These are phyloP conservation scores for Tothia fuscella DNA, from an alignment of 2,329 filamentous ascomycete genomes.

Conservation along the genomic window DNA sequence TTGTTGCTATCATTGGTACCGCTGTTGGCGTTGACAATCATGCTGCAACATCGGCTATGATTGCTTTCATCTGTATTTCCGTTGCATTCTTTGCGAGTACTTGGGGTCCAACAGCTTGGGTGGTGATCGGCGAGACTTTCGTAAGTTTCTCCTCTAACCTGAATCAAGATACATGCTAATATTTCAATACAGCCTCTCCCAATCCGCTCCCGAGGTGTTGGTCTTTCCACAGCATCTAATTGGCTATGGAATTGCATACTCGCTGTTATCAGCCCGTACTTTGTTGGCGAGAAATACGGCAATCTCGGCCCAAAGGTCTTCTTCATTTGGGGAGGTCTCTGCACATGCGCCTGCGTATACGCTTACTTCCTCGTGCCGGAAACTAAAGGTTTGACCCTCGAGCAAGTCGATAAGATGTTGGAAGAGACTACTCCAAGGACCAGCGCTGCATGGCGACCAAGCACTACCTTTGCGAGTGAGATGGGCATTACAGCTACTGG, in stretches of 20 bases:
- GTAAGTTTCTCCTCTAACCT: conserved; percentile 27
- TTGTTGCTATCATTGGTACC: conserved; percentile 58
- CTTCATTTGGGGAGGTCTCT: conserved; percentile 32
- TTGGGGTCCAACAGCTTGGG: conserved; percentile 65
- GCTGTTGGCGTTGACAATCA: conserved; percentile 15
- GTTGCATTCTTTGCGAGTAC: conserved; percentile 88
- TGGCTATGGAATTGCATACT: conserved; percentile 75
- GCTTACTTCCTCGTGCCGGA: conserved; percentile 28
- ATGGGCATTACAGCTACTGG: conserved; percentile 9
- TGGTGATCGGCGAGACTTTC: conserved; percentile 80
- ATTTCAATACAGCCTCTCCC: conserved; percentile 71
- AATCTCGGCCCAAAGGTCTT: conserved; percentile 37
- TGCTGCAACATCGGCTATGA: conserved; percentile 42
- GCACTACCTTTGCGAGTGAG: conserved; percentile 52
- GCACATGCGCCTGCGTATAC: conserved; percentile 39
- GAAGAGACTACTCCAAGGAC: conserved; percentile 71
- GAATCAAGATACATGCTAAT: background rate
- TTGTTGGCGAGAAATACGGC: conserved; percentile 48
- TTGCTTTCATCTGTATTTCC: conserved; percentile 83
- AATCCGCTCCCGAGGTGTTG: conserved; percentile 85
- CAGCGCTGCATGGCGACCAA: conserved; percentile 64
- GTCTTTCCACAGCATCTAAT: conserved; percentile 76
- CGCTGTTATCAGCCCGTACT: conserved; percentile 62
- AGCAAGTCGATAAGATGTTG: conserved; percentile 53
- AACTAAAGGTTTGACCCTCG: conserved; percentile 28